Base-by-base conservation (phyloP, 1,284 basidiomycete species). In the Malassezia globosa region DNA sequence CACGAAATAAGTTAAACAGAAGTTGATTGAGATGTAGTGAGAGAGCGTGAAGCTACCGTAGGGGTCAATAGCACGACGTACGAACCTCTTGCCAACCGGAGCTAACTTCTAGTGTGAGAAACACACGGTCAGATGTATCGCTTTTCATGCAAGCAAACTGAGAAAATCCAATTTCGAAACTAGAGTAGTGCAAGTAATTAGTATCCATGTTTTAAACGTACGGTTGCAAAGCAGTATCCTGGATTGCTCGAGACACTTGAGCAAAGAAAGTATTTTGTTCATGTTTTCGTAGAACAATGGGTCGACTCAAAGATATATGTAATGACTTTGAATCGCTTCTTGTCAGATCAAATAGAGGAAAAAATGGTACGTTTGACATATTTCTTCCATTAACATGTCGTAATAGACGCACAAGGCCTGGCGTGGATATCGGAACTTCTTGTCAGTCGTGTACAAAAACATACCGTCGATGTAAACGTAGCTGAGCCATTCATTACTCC, bases 241-340 rank as follows among this genome's bases (percentile, higher is more conserved):
- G n/a, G n/a, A n/a, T n/a, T n/a, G 29, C 29, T 16, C 16, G 29
- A 13, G 11, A 16, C 11, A 31, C 29, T 16, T 31, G 29, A 6
- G 22, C 38, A 2, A 18, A 14, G 21, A 51, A 51, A 2, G 22
- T 4, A 5, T 19, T 4, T 14, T 34, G 29, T 16, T 52, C 50
- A 7, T 42, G 39, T 8, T 31, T 29, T 7, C 41, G 45, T 19
- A 52, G 27, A n/a, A 52, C n/a, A 7, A 45, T 29, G 1, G 50
- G 50, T 4, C 50, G 39, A 11, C 44, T 52, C 5, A 52, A 19
- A 3, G 50, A 52, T 23, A 52, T 22, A 31, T 52, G 50, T 14
- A 52, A 14, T 5, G 10, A 14, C 2, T 35, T 2, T n/a, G n/a
- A n/a, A n/a, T n/a, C n/a, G n/a, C n/a, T n/a, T n/a, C n/a, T n/a